Evolutionary conservation across 2,329 filamentous ascomycete genomes (phyloP).

Genomic region (Hypoxylon sp.): DNA sequence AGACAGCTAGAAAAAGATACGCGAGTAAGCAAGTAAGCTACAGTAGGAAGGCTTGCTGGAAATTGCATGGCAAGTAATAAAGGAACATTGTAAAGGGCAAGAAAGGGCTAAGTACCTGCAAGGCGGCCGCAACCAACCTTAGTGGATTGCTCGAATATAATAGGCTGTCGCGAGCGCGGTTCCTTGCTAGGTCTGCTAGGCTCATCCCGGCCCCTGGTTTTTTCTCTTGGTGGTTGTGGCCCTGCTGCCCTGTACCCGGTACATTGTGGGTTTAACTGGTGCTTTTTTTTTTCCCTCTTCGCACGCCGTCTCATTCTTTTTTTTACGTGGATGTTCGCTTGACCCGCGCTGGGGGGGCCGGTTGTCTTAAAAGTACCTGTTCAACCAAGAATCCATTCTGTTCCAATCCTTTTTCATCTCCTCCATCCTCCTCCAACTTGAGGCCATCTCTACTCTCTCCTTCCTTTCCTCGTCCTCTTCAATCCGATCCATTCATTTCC

Average conservation of each 20-base stretch:
- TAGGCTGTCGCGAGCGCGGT: slow-evolving; percentile 36
- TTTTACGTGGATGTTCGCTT: slow-evolving; percentile 28
- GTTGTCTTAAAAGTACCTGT: slow-evolving; percentile 56
- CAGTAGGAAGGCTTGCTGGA: too few species aligned
- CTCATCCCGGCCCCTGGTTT: slow-evolving; percentile 30
- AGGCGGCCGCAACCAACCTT: slow-evolving; percentile 30
- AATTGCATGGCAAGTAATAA: too few species aligned
- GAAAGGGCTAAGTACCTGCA: too few species aligned
- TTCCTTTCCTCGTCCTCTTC: slow-evolving; percentile 50
- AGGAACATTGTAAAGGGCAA: background rate
- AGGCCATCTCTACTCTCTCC: slow-evolving; percentile 50
- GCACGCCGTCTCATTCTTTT: slow-evolving; percentile 7
- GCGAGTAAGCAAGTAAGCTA: slow-evolving; percentile 24
- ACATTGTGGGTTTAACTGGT: slow-evolving; percentile 20
- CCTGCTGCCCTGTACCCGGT: slow-evolving; percentile 22
- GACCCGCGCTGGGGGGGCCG: slow-evolving; percentile 33
- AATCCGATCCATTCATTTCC: slow-evolving; percentile 64
- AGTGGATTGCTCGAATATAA: slow-evolving; percentile 24
- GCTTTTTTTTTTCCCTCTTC: slow-evolving; percentile 17
- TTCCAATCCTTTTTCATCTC: slow-evolving; percentile 65
- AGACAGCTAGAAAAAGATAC: slow-evolving; percentile 1
- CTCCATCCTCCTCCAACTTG: slow-evolving; percentile 64
- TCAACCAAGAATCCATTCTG: slow-evolving; percentile 51
- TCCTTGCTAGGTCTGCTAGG: slow-evolving; percentile 37
- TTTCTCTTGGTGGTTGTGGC: slow-evolving; percentile 3